Base-by-base conservation (phyloP, 352 stramenopile genomes). In the Phytophthora tubulina region DNA sequence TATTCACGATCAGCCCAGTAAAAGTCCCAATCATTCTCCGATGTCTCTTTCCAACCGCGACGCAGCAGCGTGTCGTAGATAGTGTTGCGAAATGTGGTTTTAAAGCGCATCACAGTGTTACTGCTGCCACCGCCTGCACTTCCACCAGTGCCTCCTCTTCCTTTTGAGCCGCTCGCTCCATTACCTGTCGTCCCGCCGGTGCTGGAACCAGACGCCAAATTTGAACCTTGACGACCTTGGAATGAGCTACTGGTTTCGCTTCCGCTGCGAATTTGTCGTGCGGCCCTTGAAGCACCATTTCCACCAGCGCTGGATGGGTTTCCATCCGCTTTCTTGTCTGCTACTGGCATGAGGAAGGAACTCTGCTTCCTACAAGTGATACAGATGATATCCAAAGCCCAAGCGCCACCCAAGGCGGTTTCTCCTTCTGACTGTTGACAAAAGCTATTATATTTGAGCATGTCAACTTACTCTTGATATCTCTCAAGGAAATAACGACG, bases 31-130 rank as follows among this genome's bases (percentile, higher is more conserved):
- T 97, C 91, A 69, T 72, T 95, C 41, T 96, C 91, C 2, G 67
- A 81, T 75, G 91, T 97, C 59, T 98, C 89, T 72, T 96, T 97
- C 93, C 93, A 98, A 0, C 93, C 93, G 2, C 90, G 85, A 52
- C 82, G 83, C 32, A 96, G 77, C 68, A 98, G 85, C 17, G 93
- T 94, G 68, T 98, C 92, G 74, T 94, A 98, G 64, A 98, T 96
- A 4, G 92, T 97, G 67, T 97, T 98, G 39, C 90, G 86, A 78
- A 98, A 98, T 9, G 73, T 95, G 7, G 91, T 97, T 74, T 96
- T 96, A 73, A 98, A 98, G 48, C 57, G 72, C 58, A 67, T 70
- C 41, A 67, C 46, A 51, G 31, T 73, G 21, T 44, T 64, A 32
- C 45, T 67, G 45, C 41, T 63, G 17, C 55, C 52, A n/a, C 51